These are phyloP conservation scores for Fonsecaea multimorphosa DNA, from an alignment of 2,329 filamentous ascomycete genomes.

Conservation along the genomic window DNA sequence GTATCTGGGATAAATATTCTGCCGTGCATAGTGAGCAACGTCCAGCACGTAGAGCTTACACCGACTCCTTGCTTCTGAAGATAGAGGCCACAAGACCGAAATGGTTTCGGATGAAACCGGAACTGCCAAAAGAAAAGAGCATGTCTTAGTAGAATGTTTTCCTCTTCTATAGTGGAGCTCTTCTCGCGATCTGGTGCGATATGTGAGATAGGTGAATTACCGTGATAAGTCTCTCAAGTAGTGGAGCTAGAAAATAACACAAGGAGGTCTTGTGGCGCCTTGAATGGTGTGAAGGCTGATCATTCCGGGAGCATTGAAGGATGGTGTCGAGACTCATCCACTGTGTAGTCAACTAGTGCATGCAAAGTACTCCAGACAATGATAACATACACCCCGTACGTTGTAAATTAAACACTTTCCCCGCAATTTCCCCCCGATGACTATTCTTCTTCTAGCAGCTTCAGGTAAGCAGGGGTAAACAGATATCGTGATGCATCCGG, in stretches of 20 bases:
- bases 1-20: conserved; percentile 17
- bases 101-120: conserved; percentile 6
- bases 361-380: neutral
- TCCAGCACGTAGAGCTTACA: neutral
- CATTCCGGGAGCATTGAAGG: neutral
- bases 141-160: neutral
- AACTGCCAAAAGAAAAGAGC: neutral
- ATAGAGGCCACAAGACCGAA: neutral
- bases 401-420: neutral
- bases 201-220: neutral
- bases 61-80: neutral
- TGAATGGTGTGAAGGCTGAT: neutral
- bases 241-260: neutral
- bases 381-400: neutral
- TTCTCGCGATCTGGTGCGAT: neutral
- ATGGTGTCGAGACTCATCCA: neutral
- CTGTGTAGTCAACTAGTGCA: neutral
- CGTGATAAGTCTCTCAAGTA: neutral
- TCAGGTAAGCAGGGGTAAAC: neutral
- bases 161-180: neutral
- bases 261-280: too few species aligned
- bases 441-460: neutral
- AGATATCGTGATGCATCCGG: conserved; percentile 11
- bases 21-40: neutral
- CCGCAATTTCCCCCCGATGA: neutral